phyloP scores from a whole-genome alignment of 2,329 filamentous ascomycete genomes.

The Dactylonectria macrodidyma region DNA sequence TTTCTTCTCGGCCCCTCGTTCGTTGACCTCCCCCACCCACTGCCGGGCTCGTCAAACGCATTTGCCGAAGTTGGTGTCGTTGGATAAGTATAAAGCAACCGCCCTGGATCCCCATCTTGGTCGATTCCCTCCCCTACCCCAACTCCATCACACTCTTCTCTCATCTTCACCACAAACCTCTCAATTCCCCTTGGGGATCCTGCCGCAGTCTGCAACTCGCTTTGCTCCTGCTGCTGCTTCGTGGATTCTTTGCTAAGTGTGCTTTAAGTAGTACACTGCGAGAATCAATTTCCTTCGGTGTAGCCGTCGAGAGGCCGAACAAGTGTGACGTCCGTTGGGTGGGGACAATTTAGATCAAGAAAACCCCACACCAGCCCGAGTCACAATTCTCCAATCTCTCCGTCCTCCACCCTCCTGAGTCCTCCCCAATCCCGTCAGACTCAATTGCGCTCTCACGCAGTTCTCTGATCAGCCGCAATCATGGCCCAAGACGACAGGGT shows the following conservation, averaged over 20 bases:
- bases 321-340: slow-evolving; percentile 21
- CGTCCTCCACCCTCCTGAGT: slow-evolving; percentile 6
- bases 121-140: neutral
- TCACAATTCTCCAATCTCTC: slow-evolving; percentile 20
- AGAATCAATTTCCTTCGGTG: slow-evolving; percentile 5
- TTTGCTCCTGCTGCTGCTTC: slow-evolving; percentile 4
- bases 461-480: neutral
- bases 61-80: slow-evolving; percentile 29
- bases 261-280: neutral
- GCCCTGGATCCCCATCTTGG: slow-evolving; percentile 21
- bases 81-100: slow-evolving; percentile 20
- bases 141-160: slow-evolving; percentile 15
- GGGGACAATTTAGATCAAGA: slow-evolving; percentile 24
- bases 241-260: neutral
- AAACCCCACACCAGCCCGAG: slow-evolving; percentile 31
- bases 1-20: slow-evolving; percentile 12
- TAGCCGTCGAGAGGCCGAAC: slow-evolving; percentile 6
- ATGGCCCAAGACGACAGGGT: slow-evolving; percentile 39
- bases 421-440: slow-evolving; percentile 6
- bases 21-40: slow-evolving; percentile 12
- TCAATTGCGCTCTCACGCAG: slow-evolving; percentile 7
- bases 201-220: neutral
- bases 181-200: neutral
- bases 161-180: neutral
- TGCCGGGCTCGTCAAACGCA: slow-evolving; percentile 12